Evolutionary conservation across 768 basidiomycete genomes (phyloP).

Genomic region (Hirschioporus abietinus): DNA sequence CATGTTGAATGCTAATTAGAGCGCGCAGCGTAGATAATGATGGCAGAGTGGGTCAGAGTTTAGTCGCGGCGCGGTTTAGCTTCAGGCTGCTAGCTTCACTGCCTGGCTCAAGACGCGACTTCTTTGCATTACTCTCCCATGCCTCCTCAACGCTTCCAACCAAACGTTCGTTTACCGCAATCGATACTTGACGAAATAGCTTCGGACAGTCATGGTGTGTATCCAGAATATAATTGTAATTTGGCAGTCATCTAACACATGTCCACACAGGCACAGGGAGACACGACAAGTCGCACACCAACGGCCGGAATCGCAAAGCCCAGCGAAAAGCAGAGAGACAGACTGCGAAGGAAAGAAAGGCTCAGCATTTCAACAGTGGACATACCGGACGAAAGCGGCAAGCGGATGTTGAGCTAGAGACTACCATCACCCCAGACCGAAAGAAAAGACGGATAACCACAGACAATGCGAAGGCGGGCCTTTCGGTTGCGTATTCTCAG

Average conservation of each 20-base stretch:
- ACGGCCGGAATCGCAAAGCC: background rate
- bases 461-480: background rate
- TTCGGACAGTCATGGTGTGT: slow-evolving; percentile 5
- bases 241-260: no score
- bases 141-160: background rate
- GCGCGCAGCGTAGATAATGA: slow-evolving; percentile 12
- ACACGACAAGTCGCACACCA: no score
- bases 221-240: background rate
- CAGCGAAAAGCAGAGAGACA: background rate
- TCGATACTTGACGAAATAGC: background rate
- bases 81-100: no score
- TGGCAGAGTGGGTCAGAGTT: slow-evolving; percentile 16
- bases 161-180: background rate
- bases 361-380: background rate
- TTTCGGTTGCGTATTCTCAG: background rate
- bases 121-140: background rate
- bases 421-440: no score
- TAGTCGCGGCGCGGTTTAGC: no score
- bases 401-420: background rate
- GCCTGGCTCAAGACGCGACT: no score
- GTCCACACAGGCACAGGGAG: no score
- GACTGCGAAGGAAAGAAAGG: background rate
- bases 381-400: background rate
- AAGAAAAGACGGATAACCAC: background rate
- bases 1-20: background rate